Percentiles rank a stretch among this genome's conserved stretches.
phyloP scores from a whole-genome alignment of 345 rosid species.

The Dipteronia dyeriana region DNA sequence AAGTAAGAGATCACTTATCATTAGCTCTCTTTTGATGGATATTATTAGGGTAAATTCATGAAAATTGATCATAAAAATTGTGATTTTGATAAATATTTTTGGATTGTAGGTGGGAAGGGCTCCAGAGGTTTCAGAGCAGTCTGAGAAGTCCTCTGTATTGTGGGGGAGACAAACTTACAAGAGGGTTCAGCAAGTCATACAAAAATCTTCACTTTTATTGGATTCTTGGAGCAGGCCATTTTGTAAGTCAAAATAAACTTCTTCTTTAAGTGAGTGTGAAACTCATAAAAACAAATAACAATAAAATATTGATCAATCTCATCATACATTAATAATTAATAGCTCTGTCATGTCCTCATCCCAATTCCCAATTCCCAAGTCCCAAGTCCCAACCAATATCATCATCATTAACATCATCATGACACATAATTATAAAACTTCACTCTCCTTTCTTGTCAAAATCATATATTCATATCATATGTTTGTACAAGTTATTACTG shows the following conservation, averaged over 20 bases:
- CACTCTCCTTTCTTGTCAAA: neutral
- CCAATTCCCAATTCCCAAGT: too few relatives aligned
- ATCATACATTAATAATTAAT: neutral
- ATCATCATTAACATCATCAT: slow-evolving; percentile 5
- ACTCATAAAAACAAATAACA: too few relatives aligned
- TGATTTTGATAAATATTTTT: neutral
- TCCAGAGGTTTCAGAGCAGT: slow-evolving; percentile 38
- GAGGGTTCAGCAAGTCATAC: slow-evolving; percentile 73
- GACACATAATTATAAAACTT: neutral
- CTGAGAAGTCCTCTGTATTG: slow-evolving; percentile 61
- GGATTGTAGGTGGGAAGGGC: slow-evolving; percentile 71
- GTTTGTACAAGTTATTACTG: neutral
- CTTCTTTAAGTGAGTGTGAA: too few relatives aligned
- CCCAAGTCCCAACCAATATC: neutral
- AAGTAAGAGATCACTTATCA: slow-evolving; percentile 48
- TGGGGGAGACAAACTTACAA: slow-evolving; percentile 43
- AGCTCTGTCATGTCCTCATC: slow-evolving; percentile 10
- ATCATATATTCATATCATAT: neutral
- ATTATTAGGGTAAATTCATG: too few relatives aligned
- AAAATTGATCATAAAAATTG: too few relatives aligned
- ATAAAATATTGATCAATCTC: neutral
- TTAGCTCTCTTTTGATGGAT: neutral
- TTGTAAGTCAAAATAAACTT: slow-evolving; percentile 50
- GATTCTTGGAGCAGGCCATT: slow-evolving; percentile 98
- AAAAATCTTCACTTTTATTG: slow-evolving; percentile 79